Evolutionary conservation across 2,329 filamentous ascomycete genomes (phyloP), one percentile per base, ranked within the genome.

Genomic region (Ophiostoma ulmi): DNA sequence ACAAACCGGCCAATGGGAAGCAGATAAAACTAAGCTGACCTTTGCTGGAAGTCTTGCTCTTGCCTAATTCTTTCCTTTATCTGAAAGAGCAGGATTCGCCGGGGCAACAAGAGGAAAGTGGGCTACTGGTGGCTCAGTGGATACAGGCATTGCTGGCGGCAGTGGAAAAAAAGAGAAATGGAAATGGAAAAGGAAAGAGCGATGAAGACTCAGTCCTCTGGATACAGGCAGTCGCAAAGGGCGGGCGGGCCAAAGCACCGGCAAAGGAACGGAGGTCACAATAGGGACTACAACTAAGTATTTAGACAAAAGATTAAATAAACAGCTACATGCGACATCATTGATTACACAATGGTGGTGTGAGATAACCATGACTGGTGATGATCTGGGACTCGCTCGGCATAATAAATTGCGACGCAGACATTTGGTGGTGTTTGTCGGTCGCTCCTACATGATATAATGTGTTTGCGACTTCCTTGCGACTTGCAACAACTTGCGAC

Each of bases 71-170:
- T 61, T 41, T 39, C 8, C n/a, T 63, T 67, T 69, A 69, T 69
- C 68, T 71, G 48, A 67, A 71, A 65, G 58, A 44, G 70, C 58
- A 71, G 68, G 70, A 67, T 63, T 71, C 63, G 61, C 67, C 67
- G 70, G 58, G 66, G 48, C 67, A 71, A 61, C 61, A 69, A 71
- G 58, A 66, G 22, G 52, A 64, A 68, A 67, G 69, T 58, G 61
- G 61, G n/a, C 38, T 48, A 38, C 44, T 26, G 39, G 35, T 48
- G 48, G 38, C 22, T 22, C 61, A 26, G 69, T 52, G 64, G 69
- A 26, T 70, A 63, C 70, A 31, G 20, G 36, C n/a, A n/a, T 64
- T 38, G 52, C 65, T 55, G 70, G 70, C 66, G 66, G 39, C 55
- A 71, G 66, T 68, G 70, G 52, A 67, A n/a, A 64, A 67, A 67